Conservation (phyloP, 176 grass and related monocot species). For the Juncus effusus region DNA sequence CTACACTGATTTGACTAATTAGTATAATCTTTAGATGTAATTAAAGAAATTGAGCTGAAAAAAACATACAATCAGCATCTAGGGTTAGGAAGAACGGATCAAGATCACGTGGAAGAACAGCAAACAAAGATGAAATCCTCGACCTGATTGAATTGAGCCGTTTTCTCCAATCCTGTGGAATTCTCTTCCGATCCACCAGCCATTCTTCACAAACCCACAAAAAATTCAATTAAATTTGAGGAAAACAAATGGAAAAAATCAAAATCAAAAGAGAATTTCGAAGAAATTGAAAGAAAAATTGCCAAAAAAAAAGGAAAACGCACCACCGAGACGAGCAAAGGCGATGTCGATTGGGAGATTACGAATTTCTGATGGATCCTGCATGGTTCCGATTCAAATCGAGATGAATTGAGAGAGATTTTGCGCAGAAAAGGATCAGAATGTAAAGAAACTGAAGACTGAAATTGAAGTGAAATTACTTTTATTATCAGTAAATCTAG, state of each 20-base stretch:
- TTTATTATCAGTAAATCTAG: too few relatives aligned
- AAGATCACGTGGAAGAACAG: constrained; percentile 59
- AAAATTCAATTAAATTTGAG: not conserved
- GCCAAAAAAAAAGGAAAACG: not conserved
- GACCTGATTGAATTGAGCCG: constrained; percentile 47
- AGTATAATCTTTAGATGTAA: not conserved
- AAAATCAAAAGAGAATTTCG: not conserved
- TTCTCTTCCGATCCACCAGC: constrained; percentile 93
- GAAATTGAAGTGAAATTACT: too few relatives aligned
- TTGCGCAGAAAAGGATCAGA: too few relatives aligned
- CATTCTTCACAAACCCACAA: constrained; percentile 44
- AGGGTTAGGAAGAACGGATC: constrained; percentile 64
- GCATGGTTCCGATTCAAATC: constrained; percentile 32
- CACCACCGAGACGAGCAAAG: constrained; percentile 67
- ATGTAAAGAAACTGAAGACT: too few relatives aligned
- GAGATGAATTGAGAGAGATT: too few relatives aligned
- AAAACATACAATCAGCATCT: constrained; percentile 50
- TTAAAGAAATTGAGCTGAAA: not conserved
- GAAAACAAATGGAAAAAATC: constrained; percentile 1
- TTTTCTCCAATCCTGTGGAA: constrained; percentile 93
- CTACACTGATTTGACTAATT: not conserved
- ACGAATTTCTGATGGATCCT: constrained; percentile 58
- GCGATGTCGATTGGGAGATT: constrained; percentile 90
- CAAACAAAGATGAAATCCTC: constrained; percentile 50
- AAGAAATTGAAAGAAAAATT: not conserved